Conservation (phyloP, 441 rosid species). For the Iberis amara region DNA sequence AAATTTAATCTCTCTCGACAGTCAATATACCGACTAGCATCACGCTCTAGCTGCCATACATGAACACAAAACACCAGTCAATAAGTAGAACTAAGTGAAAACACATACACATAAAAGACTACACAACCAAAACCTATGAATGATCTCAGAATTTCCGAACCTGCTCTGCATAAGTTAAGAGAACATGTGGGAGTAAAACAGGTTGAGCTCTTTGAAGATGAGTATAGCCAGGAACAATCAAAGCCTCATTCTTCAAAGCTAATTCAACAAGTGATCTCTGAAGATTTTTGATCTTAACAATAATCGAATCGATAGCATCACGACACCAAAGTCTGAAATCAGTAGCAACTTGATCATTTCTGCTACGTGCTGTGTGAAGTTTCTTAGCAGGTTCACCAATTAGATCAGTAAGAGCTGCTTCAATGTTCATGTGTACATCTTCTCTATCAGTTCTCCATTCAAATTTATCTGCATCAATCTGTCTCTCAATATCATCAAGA, state of each 20-base stretch:
- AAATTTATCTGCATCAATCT: slow-evolving; percentile 53
- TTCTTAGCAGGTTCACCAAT: slow-evolving; percentile 83
- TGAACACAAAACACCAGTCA: not conserved
- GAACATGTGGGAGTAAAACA: slow-evolving; percentile 65
- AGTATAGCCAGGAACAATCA: slow-evolving; percentile 72
- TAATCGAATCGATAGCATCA: slow-evolving; percentile 57
- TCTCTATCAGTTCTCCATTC: slow-evolving; percentile 78
- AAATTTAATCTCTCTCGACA: slow-evolving; percentile 63
- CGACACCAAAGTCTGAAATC: slow-evolving; percentile 85
- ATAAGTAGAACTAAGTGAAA: not conserved
- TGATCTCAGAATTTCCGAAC: slow-evolving; percentile 18
- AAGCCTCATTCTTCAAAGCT: slow-evolving; percentile 53
- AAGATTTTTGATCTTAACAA: slow-evolving; percentile 35
- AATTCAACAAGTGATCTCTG: slow-evolving; percentile 55
- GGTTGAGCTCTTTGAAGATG: slow-evolving; percentile 88
- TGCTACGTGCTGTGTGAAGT: slow-evolving; percentile 74
- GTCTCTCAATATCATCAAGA: slow-evolving; percentile 53
- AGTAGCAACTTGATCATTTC: slow-evolving; percentile 77
- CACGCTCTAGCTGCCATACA: slow-evolving; percentile 60
- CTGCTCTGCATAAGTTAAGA: slow-evolving; percentile 71
- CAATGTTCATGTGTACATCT: slow-evolving; percentile 91
- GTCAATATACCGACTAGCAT: slow-evolving; percentile 57
- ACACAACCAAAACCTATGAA: not conserved
- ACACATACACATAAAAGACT: not conserved
- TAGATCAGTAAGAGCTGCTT: slow-evolving; percentile 72